Evolutionary conservation across 257 asterid genomes (phyloP).

Genomic region (Oldenlandia corymbosa): DNA sequence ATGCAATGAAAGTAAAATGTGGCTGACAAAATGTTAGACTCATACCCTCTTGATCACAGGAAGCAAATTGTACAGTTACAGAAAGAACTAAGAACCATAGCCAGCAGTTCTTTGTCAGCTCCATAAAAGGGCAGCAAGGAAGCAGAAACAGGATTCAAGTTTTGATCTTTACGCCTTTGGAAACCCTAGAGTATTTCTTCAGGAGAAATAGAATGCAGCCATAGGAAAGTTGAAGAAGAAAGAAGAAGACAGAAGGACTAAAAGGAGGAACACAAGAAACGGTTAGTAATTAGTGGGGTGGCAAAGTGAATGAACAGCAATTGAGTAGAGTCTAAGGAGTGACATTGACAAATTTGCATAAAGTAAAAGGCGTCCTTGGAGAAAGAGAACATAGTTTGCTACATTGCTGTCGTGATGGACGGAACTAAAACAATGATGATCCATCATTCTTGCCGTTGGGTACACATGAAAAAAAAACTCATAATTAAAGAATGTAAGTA

Average conservation of each 20-base stretch:
- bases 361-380: conserved; percentile 4
- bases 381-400: not conserved
- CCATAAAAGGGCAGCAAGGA: conserved; percentile 31
- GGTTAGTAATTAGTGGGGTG: conserved; percentile 7
- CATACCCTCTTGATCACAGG: conserved; percentile 65
- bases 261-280: conserved; percentile 15
- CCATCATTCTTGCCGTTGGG: conserved; percentile 37
- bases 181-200: conserved; percentile 5
- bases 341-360: conserved; percentile 31
- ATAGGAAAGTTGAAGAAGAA: conserved; percentile 4
- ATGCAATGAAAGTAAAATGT: not conserved
- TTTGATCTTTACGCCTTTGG: not conserved
- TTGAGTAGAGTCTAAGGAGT: conserved; percentile 45
- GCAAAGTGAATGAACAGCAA: conserved; percentile 21
- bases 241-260: too few relatives aligned
- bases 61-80: conserved; percentile 23
- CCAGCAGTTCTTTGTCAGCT: conserved; percentile 30
- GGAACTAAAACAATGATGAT: conserved; percentile 15
- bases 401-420: conserved; percentile 3
- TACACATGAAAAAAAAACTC: not conserved
- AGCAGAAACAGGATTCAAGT: conserved; percentile 1
- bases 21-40: not conserved
- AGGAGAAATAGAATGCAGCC: conserved; percentile 16
- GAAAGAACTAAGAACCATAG: conserved; percentile 34
- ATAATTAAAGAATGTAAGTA: not conserved